Conservation (phyloP, 2,329 filamentous ascomycete genomes). For the Aspergillus tubingensis region DNA sequence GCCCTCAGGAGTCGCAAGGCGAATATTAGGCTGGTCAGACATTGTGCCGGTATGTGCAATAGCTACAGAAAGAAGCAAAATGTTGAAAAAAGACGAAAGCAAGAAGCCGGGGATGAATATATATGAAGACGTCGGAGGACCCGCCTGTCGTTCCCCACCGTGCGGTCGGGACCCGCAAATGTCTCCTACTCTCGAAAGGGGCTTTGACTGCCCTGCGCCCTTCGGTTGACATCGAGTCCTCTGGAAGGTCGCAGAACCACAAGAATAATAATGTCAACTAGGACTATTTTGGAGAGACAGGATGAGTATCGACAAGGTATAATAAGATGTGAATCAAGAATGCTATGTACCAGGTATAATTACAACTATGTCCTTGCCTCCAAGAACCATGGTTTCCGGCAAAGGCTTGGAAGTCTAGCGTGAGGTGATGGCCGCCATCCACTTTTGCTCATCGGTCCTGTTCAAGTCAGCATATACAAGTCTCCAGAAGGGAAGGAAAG, state of each 20-base stretch:
- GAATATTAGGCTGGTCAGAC: slow-evolving; percentile 40
- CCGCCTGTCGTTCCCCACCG: background rate
- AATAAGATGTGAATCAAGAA: slow-evolving; percentile 15
- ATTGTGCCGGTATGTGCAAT: slow-evolving; percentile 23
- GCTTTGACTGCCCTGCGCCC: background rate
- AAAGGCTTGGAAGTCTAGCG: slow-evolving; percentile 31
- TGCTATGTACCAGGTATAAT: slow-evolving; percentile 21
- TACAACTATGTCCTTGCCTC: slow-evolving; percentile 14
- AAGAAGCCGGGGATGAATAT: background rate
- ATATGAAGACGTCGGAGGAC: background rate
- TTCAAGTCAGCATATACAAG: slow-evolving; percentile 17
- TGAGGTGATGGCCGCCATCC: slow-evolving; percentile 71
- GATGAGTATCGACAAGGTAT: background rate
- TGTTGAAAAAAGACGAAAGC: background rate
- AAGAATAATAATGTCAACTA: no score
- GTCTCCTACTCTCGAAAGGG: background rate
- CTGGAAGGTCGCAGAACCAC: background rate
- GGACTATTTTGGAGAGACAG: background rate
- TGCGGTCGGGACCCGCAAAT: background rate
- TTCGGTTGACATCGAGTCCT: background rate
- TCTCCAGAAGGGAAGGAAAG: background rate
- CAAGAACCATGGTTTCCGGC: background rate
- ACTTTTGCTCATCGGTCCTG: slow-evolving; percentile 80
- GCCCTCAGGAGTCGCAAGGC: slow-evolving; percentile 45
- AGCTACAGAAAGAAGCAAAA: background rate